These are phyloP conservation scores for Dothideomycetes sp. DNA, from an alignment of 2,329 filamentous ascomycete species.

Conservation along the genomic window DNA sequence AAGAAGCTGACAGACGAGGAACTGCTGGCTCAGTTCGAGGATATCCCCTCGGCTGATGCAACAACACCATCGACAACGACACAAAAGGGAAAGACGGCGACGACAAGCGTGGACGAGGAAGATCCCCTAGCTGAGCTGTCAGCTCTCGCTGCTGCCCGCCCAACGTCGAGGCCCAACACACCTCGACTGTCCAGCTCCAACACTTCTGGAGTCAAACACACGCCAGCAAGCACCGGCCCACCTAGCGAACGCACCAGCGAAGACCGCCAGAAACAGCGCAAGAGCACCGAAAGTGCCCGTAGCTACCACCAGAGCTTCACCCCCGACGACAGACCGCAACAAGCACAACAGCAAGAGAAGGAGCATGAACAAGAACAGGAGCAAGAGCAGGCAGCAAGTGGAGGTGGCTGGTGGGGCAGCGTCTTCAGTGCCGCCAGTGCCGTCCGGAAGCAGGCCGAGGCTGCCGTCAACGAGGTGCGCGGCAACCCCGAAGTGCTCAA, in stretches of 20 bases:
- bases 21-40: conserved; percentile 37
- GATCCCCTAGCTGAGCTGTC: conserved; percentile 86
- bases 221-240: conserved; percentile 42
- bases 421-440: conserved; percentile 71
- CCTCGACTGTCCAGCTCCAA: conserved; percentile 53
- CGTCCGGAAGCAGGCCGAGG: conserved; percentile 88
- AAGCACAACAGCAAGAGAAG: conserved; percentile 3
- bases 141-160: conserved; percentile 62
- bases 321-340: conserved; percentile 31
- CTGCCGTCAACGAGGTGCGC: conserved; percentile 87
- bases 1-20: conserved; percentile 35
- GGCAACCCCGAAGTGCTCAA: conserved; percentile 93
- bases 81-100: conserved; percentile 27
- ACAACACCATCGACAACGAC: conserved; percentile 39
- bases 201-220: conserved; percentile 36
- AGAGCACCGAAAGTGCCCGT: conserved; percentile 68
- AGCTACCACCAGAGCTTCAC: conserved; percentile 65
- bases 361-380: conserved; percentile 14
- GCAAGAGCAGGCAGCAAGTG: conserved; percentile 27
- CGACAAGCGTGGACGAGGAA: conserved; percentile 38
- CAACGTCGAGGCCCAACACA: conserved; percentile 67
- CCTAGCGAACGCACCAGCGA: conserved; percentile 51
- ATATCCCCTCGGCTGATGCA: conserved; percentile 36
- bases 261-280: conserved; percentile 48
- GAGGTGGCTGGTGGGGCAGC: conserved; percentile 70